Conservation (phyloP, 2,329 filamentous ascomycete species). For the Calonectria fujianensis region DNA sequence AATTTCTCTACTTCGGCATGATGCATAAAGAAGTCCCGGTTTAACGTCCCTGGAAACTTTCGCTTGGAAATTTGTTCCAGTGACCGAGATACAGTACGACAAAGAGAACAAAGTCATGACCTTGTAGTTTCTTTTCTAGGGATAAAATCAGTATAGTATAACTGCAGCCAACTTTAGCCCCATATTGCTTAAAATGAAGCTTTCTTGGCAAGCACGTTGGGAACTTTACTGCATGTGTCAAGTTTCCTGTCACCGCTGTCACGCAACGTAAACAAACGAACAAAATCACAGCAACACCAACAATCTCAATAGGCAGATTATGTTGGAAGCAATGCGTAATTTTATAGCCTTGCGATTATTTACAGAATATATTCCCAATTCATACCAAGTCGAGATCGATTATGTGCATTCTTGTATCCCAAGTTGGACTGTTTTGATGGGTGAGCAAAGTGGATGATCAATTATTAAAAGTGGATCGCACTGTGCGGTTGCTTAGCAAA, state of each 20-base stretch:
- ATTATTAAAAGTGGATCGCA: slow-evolving; percentile 50
- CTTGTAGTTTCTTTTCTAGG: background rate
- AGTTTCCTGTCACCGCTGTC: background rate
- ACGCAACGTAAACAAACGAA: background rate
- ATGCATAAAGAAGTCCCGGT: background rate
- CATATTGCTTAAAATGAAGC: background rate
- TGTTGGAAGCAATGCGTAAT: background rate
- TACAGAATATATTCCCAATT: background rate
- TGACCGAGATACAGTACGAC: background rate
- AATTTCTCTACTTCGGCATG: background rate
- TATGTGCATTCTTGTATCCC: background rate
- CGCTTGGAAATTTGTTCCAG: background rate
- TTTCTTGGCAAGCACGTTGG: background rate
- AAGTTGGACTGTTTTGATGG: background rate
- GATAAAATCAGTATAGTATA: background rate
- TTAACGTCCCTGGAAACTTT: background rate
- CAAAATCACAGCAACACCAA: background rate
- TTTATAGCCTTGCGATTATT: background rate
- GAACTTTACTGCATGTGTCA: background rate
- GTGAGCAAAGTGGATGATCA: background rate
- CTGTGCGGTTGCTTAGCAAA: slow-evolving; percentile 49
- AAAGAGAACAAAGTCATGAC: background rate
- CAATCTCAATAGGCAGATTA: background rate
- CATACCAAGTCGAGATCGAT: background rate
- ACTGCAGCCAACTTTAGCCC: background rate